phyloP scores from a whole-genome alignment of 257 asterid genomes.

The Cinchona pubescens region DNA sequence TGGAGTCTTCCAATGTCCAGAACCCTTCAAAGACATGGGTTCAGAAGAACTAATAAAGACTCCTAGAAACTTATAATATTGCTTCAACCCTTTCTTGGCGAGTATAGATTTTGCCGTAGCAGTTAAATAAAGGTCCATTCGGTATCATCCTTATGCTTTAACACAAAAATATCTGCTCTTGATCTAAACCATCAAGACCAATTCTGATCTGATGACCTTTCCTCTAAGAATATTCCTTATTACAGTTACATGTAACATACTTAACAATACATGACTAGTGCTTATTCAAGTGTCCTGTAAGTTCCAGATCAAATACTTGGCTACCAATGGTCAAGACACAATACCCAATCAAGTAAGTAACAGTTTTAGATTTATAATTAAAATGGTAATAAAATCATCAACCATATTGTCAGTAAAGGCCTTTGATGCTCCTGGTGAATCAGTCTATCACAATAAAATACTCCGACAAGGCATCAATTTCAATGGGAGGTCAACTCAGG shows the following conservation, averaged over 20 bases:
- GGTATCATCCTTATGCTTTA: background rate
- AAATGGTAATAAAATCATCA: background rate
- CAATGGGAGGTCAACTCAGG: conserved; percentile 2
- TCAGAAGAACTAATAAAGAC: background rate
- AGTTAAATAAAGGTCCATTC: background rate
- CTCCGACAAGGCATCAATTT: background rate
- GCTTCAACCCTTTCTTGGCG: background rate
- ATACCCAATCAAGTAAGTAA: background rate
- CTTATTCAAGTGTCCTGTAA: background rate
- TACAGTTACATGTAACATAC: background rate
- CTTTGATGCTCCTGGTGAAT: background rate
- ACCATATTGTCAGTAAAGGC: too few species aligned
- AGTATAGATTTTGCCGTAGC: background rate
- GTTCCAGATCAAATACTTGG: conserved; percentile 5
- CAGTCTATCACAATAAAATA: background rate
- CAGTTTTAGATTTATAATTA: background rate
- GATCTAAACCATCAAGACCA: background rate
- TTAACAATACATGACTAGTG: background rate
- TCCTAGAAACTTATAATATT: background rate
- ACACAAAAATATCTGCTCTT: background rate
- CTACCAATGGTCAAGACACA: background rate
- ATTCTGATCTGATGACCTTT: background rate
- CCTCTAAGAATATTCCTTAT: background rate
- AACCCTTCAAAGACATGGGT: background rate
- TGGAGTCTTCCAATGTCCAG: background rate